Percentiles rank a stretch among this genome's conserved stretches.
Evolutionary conservation across 225 moss, liverwort and hornwort genomes (phyloP).

Genomic region (Neckera pumila): DNA sequence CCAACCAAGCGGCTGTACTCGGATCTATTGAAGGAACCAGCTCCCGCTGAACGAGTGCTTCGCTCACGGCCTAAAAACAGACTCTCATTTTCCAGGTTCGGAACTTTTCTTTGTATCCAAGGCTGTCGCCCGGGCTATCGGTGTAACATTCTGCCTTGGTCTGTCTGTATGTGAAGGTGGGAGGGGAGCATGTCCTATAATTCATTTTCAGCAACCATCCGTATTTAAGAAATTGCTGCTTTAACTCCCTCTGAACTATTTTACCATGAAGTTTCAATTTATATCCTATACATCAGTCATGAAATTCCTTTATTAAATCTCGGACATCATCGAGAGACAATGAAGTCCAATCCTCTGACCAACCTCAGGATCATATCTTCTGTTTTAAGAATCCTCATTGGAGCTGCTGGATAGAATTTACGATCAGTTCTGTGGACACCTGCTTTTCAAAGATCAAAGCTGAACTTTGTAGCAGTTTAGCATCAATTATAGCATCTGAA

Average conservation of each 20-base stretch:
- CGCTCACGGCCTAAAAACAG: constrained; percentile 32
- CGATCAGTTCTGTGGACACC: neutral
- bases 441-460: neutral
- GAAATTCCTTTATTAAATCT: neutral
- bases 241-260: neutral
- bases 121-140: neutral
- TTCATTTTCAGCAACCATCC: neutral
- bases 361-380: neutral
- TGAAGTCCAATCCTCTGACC: neutral
- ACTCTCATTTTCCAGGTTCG: constrained; percentile 55
- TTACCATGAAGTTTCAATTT: neutral
- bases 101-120: neutral
- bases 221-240: neutral
- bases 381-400: neutral
- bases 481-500: neutral
- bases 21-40: constrained; percentile 56
- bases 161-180: neutral
- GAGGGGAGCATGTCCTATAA: neutral
- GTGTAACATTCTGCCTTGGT: neutral
- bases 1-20: constrained; percentile 67
- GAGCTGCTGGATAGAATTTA: neutral
- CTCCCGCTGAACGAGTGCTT: constrained; percentile 20
- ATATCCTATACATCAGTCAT: neutral
- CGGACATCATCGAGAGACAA: neutral
- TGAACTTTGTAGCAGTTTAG: neutral